Evolutionary conservation across 495 filamentous ascomycete genomes (phyloP), one percentile per base, ranked within the genome.

Genomic region (Melanomma pulvis-pyrius): DNA sequence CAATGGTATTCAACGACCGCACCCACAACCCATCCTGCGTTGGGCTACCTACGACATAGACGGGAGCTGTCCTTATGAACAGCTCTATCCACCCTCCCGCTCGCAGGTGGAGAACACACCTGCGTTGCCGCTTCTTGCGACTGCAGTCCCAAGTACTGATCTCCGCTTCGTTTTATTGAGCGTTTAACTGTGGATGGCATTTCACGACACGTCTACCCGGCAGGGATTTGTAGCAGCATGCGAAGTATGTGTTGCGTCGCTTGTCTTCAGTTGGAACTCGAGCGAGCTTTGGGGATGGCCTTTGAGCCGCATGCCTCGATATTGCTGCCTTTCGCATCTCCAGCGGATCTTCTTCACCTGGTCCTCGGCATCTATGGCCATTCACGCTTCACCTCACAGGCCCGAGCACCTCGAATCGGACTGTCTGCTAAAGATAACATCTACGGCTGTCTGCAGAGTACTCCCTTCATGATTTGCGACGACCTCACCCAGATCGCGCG

Each of bases 401-500:
- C n/a, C 48, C 48, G 26, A 51, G n/a, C 21, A 29, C 48, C 2
- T 51, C 48, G 48, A 51, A 24, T 24, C 21, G 26, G 22, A 12
- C 24, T 29, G 48, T 51, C 48, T 17, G 3, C 9, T 25, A 17
- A 44, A 44, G 39, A 54, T 28, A 8, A 21, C 21, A 34, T 36
- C 51, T 36, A 54, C 51, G 29, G 25, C 51, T 32, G 6, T 4
- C 7, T 21, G 29, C 51, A 6, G 44, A 51, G 6, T 36, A 32
- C 25, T n/a, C 2, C 25, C 51, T 54, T 9, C 17, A 54, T 28
- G 25, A 1, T n/a, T 17, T 34, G 28, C 51, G 25, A 58, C 32
- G n/a, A 58, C 36, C 54, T 58, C 36, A 55, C 5, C 17, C 51
- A 55, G n/a, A 30, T 55, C 51, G 30, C 51, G 17, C 51, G 21